phyloP scores from a whole-genome alignment of 176 grass and related monocot species.

The Saccharum spontaneum region DNA sequence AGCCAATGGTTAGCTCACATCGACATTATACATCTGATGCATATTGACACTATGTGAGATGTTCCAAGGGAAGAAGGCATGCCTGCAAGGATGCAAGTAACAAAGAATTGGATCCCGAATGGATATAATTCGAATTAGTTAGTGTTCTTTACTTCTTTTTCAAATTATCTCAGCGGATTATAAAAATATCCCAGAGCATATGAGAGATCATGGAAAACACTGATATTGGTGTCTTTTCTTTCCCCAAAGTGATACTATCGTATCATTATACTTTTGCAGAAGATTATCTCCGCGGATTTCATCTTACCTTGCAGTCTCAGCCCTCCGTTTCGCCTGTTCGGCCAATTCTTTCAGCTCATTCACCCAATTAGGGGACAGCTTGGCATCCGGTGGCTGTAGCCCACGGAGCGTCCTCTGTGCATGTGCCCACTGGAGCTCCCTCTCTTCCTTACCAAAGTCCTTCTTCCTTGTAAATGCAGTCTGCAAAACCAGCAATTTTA shows the following conservation, averaged over 20 bases:
- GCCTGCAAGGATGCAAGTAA: background rate
- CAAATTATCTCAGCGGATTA: background rate
- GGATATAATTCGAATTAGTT: no score
- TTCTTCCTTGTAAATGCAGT: slow-evolving; percentile 34
- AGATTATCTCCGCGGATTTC: background rate
- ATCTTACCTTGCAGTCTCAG: slow-evolving; percentile 29
- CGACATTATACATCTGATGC: background rate
- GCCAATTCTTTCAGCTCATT: slow-evolving; percentile 20
- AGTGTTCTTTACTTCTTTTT: background rate
- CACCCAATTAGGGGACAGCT: slow-evolving; percentile 5
- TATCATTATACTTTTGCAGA: background rate
- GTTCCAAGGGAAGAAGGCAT: background rate
- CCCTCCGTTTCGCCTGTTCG: slow-evolving; percentile 26
- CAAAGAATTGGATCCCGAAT: background rate
- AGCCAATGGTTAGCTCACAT: background rate
- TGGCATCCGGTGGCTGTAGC: slow-evolving; percentile 27
- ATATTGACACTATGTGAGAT: background rate
- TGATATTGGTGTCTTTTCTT: background rate
- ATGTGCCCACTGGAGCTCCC: slow-evolving; percentile 31
- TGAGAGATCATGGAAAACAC: background rate
- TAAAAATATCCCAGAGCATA: background rate
- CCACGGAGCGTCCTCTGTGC: slow-evolving; percentile 39
- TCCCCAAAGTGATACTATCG: background rate
- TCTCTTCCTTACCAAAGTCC: slow-evolving; percentile 25
- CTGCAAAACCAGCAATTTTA: background rate